phyloP scores from a whole-genome alignment of 306 rosid genomes.

The Oemleria cerasiformis region DNA sequence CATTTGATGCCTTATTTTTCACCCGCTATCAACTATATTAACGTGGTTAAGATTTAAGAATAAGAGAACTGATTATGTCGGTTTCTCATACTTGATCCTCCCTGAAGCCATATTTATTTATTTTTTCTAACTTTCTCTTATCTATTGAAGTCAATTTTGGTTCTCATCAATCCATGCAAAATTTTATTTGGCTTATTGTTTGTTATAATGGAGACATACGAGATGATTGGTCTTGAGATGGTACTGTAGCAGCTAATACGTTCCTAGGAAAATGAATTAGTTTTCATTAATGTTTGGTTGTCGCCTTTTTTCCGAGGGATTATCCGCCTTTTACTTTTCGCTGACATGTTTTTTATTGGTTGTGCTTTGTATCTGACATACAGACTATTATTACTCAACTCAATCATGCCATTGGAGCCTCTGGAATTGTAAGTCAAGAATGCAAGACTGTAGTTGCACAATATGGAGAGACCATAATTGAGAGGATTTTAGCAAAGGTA shows the following conservation, averaged over 20 bases:
- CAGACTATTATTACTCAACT: slow-evolving; percentile 62
- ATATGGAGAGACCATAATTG: slow-evolving; percentile 60
- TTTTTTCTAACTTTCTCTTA: background rate
- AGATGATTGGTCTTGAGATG: background rate
- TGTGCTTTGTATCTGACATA: slow-evolving; percentile 8
- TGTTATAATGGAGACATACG: background rate
- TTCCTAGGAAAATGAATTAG: background rate
- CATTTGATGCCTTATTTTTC: background rate
- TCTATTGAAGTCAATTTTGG: background rate
- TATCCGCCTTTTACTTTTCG: no score
- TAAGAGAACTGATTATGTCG: background rate
- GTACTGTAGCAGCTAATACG: background rate
- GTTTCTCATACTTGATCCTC: background rate
- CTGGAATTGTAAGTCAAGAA: slow-evolving; percentile 63
- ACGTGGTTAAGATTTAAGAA: background rate
- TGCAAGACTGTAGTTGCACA: slow-evolving; percentile 61
- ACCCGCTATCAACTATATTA: background rate
- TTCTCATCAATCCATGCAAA: background rate
- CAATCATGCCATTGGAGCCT: slow-evolving; percentile 74
- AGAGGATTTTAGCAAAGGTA: slow-evolving; percentile 57
- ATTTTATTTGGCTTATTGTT: background rate
- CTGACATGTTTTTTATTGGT: background rate
- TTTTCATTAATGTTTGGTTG: background rate
- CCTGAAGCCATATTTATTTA: background rate
- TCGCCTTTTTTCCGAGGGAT: background rate